Evolutionary conservation across 257 asterid genomes (phyloP).

Genomic region (Hygrophila difformis): DNA sequence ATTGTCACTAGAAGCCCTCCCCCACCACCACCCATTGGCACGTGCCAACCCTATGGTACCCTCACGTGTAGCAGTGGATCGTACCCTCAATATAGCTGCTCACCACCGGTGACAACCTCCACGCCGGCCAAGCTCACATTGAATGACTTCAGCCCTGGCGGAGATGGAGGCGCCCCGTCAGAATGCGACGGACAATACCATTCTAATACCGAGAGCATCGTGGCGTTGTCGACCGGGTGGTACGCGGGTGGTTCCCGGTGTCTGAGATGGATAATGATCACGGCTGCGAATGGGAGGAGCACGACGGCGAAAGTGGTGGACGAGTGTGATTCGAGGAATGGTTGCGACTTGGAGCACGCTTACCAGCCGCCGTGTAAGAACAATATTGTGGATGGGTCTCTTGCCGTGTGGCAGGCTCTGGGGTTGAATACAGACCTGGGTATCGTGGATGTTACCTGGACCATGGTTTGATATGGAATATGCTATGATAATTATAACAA

Average conservation of each 20-base stretch:
- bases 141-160: slow-evolving; percentile 26
- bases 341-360: slow-evolving; percentile 27
- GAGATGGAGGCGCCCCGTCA: slow-evolving; percentile 31
- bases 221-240: slow-evolving; percentile 36
- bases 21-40: not conserved
- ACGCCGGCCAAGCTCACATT: slow-evolving; percentile 25
- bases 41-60: slow-evolving; percentile 18
- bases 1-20: no score
- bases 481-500: no score
- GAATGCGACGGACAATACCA: slow-evolving; percentile 24
- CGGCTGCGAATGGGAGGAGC: slow-evolving; percentile 20
- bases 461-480: slow-evolving; percentile 26
- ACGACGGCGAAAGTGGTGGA: slow-evolving; percentile 38
- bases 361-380: slow-evolving; percentile 26
- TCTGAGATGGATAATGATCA: slow-evolving; percentile 16
- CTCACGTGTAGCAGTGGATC: slow-evolving; percentile 14
- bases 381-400: slow-evolving; percentile 34
- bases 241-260: slow-evolving; percentile 15
- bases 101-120: slow-evolving; percentile 25
- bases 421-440: slow-evolving; percentile 22
- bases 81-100: slow-evolving; percentile 22
- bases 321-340: slow-evolving; percentile 28
- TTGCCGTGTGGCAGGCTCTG: slow-evolving; percentile 29
- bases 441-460: slow-evolving; percentile 25
- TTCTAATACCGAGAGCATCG: slow-evolving; percentile 16